These are phyloP conservation scores for Periglandula ipomoeae DNA, from an alignment of 2,329 filamentous ascomycete species.

Conservation along the genomic window DNA sequence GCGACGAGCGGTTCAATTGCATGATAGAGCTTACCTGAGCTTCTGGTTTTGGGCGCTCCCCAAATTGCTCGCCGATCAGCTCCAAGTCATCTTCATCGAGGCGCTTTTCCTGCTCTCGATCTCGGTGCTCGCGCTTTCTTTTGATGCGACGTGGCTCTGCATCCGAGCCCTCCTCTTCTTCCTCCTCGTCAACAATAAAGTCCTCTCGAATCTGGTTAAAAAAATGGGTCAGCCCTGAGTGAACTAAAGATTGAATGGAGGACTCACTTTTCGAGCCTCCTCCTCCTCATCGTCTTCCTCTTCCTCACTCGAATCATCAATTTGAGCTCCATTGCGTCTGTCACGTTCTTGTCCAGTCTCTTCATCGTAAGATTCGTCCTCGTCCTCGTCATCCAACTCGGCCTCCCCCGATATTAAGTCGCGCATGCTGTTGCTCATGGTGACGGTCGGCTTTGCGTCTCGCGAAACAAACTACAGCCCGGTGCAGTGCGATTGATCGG, in stretches of 20 bases:
- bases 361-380: constrained; percentile 75
- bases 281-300: constrained; percentile 89
- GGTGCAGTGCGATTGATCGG: not conserved
- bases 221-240: constrained; percentile 8
- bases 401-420: constrained; percentile 80
- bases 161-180: constrained; percentile 51
- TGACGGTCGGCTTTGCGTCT: constrained; percentile 18
- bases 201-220: constrained; percentile 69
- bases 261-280: constrained; percentile 60
- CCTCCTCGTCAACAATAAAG: constrained; percentile 67
- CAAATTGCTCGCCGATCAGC: constrained; percentile 76
- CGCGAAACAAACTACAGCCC: not conserved
- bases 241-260: not conserved
- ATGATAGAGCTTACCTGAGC: constrained; percentile 49
- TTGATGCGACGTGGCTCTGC: constrained; percentile 48
- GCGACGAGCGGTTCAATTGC: not conserved
- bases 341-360: constrained; percentile 53
- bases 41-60: constrained; percentile 50
- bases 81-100: constrained; percentile 96
- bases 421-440: constrained; percentile 56
- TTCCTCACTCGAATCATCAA: constrained; percentile 85
- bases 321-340: constrained; percentile 27
- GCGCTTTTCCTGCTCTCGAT: constrained; percentile 77
- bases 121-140: constrained; percentile 65
- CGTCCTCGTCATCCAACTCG: constrained; percentile 75